These are phyloP conservation scores for Dictyostelium firmibasis DNA, from an alignment of 78 protist species.

Conservation along the genomic window DNA sequence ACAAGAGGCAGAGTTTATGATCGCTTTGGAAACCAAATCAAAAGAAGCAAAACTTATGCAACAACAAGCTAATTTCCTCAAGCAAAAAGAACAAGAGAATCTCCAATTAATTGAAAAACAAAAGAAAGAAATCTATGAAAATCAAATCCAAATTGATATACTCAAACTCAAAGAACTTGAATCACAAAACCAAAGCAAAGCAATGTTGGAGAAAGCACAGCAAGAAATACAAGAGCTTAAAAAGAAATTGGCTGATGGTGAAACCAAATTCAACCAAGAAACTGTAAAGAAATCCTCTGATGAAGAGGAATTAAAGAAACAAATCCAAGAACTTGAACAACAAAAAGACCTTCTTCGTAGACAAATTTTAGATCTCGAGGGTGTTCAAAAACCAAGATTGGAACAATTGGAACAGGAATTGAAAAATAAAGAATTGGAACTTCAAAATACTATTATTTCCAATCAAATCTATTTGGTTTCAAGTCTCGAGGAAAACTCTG, in stretches of 20 bases:
- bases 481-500: neutral
- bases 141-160: constrained; percentile 20
- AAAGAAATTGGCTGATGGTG: constrained; percentile 1
- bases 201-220: neutral
- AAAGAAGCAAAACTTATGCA: neutral
- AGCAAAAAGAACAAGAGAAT: neutral
- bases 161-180: neutral
- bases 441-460: neutral
- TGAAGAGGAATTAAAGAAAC: constrained; percentile 12
- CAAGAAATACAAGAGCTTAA: neutral
- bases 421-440: neutral
- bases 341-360: constrained; percentile 6
- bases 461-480: neutral
- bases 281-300: neutral
- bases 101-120: neutral
- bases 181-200: neutral
- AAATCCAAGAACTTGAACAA: constrained; percentile 27
- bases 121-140: constrained; percentile 1
- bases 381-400: constrained; percentile 1
- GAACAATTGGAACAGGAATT: neutral
- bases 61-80: neutral
- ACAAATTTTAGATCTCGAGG: constrained; percentile 27
- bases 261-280: constrained; percentile 2
- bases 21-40: neutral
- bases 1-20: neutral